Evolutionary conservation across 164 flowering plant genomes (phyloP), one percentile per base, ranked within the genome.

Genomic region (Vitis labrusca): DNA sequence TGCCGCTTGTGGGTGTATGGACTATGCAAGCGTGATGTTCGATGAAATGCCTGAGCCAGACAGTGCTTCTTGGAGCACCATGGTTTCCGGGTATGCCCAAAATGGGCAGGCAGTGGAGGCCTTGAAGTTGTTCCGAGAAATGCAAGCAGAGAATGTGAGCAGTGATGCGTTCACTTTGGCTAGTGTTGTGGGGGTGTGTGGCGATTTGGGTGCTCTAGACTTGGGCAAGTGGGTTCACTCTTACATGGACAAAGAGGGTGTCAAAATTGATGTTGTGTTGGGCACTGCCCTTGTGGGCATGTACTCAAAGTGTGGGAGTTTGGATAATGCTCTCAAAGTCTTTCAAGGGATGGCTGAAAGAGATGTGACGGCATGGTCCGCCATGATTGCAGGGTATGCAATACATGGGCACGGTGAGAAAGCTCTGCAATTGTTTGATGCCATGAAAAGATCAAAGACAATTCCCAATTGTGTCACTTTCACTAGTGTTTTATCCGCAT

Each of bases 361-460:
- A 50, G 74, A 77, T 58, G 68, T 69, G 11, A 48, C 48, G 51
- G 71, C 76, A 10, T 77, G 80, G 80, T 65, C 73, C 17, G 15
- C 77, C 12, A 77, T 77, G 74, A 69, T 77, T 15, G 71, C 60
- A 44, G 80, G 68, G 10, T 69, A 59, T 58, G 77, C 80, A 11
- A 57, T 69, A 2, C 80, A 73, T 63, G 80, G 80, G 10, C 58
- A 29, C 56, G 80, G 77, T 19, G 52, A 59, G 49, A 66, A 73
- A 57, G 76, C 80, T 19, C 47, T 77, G n/a, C 50, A 73, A 44
- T 27, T 73, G 52, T 77, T 73, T 62, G 64, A 59, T 7, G 16
- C 48, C 10, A 77, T 73, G 80, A 61, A 50, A 63, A 62, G 48
- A 32, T 29, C 69, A 3, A 53, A 37, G 5, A 66, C 73, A 15